Evolutionary conservation across 768 basidiomycete species (phyloP), one percentile per base, ranked within the genome.

Genomic region (Tephrocybe sp.): DNA sequence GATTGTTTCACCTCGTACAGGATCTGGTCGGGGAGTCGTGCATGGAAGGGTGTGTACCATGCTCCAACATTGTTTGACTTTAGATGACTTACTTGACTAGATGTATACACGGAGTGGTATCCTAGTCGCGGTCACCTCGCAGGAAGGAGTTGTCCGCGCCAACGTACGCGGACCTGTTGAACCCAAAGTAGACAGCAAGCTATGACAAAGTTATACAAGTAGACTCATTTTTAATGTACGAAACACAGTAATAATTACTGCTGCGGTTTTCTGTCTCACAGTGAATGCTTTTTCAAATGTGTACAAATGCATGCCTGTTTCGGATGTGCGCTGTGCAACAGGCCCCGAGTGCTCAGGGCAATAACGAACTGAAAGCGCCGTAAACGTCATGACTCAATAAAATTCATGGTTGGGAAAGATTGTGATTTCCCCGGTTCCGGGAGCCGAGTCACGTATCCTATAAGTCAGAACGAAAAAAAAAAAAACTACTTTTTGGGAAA

Each of bases 91-190:
- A 18, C 9, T 27, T 19, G 27, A 9, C 31, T 42, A 91, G 87
- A 67, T 92, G 60, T 92, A 86, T 62, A 82, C 82, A n/a, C 80
- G 74, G 22, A 63, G 67, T 21, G 89, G 89, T 7, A 76, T 61
- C 5, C 69, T 92, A 11, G 75, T 91, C 21, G 90, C 89, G n/a
- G 80, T 88, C 11, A 83, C 80, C 24, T 81, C 86, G 21, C 90
- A 92, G 62, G 90, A 92, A 70, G 90, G 89, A 5, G 85, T 89
- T 7, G 73, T 89, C 34, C 78, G 88, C 34, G 83, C 82, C 25
- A 70, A 78, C 56, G 68, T 75, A 54, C 73, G 76, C 53, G 75
- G 70, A 11, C 76, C 76, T 12, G 58, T 58, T 12, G 63, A 57
- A 32, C 48, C 50, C 22, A 64, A 64, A 49, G 49, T 46, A 38